Conservation (phyloP, 2,329 filamentous ascomycete genomes). For the Cyanodermella asteris region DNA sequence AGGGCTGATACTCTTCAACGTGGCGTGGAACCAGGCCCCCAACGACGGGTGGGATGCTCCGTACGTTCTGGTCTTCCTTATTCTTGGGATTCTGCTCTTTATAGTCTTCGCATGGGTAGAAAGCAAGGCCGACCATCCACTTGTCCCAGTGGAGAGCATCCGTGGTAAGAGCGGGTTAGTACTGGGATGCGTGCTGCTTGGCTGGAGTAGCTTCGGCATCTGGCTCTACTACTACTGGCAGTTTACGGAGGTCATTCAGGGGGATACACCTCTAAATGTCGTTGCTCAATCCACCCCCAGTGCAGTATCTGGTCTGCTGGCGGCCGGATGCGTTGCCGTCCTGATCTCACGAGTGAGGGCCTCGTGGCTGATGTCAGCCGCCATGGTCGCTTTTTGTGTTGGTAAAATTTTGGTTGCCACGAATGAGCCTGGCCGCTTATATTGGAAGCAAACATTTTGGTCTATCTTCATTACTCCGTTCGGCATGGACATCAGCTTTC, state of each 20-base stretch:
- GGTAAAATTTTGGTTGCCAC: slow-evolving; percentile 13
- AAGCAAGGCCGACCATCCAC: slow-evolving; percentile 18
- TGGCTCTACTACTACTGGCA: slow-evolving; percentile 21
- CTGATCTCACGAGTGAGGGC: slow-evolving; percentile 6
- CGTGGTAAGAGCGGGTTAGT: slow-evolving; percentile 19
- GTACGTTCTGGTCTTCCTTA: slow-evolving; percentile 25
- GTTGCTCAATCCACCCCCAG: slow-evolving; percentile 10
- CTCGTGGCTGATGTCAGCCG: slow-evolving; percentile 17
- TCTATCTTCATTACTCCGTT: slow-evolving; percentile 13
- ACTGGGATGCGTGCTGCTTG: slow-evolving; percentile 20
- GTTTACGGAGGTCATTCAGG: slow-evolving; percentile 11
- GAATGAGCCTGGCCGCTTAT: slow-evolving; percentile 14
- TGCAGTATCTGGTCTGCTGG: slow-evolving; percentile 8
- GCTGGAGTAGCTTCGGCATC: slow-evolving; percentile 19
- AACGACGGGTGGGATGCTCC: slow-evolving; percentile 25
- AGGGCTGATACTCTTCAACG: slow-evolving; percentile 32
- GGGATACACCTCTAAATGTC: slow-evolving; percentile 10
- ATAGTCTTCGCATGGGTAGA: slow-evolving; percentile 26
- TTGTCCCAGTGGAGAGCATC: slow-evolving; percentile 21
- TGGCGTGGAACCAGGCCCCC: slow-evolving; percentile 32
- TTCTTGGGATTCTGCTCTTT: slow-evolving; percentile 25
- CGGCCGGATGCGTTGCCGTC: slow-evolving; percentile 3
- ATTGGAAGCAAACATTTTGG: slow-evolving; percentile 18
- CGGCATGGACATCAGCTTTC: slow-evolving; percentile 23
- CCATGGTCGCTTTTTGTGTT: slow-evolving; percentile 15